Evolutionary conservation across 129 eudicot species (phyloP), one percentile per base, ranked within the genome.

Genomic region (Chrysanthemum makinoi): DNA sequence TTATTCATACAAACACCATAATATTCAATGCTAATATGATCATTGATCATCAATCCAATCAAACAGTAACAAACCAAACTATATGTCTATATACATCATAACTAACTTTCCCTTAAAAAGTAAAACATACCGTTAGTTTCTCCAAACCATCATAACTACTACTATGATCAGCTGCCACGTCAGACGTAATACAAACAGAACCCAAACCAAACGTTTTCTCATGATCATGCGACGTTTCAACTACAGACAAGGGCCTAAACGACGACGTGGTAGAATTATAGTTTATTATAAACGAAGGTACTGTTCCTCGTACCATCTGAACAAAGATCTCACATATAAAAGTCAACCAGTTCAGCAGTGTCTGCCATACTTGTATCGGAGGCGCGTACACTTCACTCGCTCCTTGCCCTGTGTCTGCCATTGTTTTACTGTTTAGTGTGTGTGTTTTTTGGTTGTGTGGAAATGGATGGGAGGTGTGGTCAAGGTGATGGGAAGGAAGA

Each of bases 241-340:
- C 94, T 46, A 75, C 91, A 9, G 97, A 89, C 80, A 95, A 82
- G 11, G 99, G 96, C 91, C 80, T 95, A 65, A 95, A 94, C 60
- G 88, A 79, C 52, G 87, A 30, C 47, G 92, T 28, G 24, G 85
- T 62, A 18, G 89, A 76, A 68, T 80, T 75, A 63, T 81, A 62
- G 43, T 84, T 30, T 30, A 30, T 30, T 30, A 30, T 85, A 13
- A 87, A 64, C 9, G 94, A 83, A 48, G 82, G 87, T 43, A 89
- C 62, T 49, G 98, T 85, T 12, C 95, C 98, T 47, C 88, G 85
- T 19, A 94, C 61, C 89, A 95, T 90, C 95, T 95, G 99, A 61
- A 84, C 76, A 18, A 95, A 95, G 97, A 90, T 90, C 96, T 95
- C 97, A 61, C 90, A 83, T 80, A 95, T 73, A 70, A 95, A 90